These are phyloP conservation scores for Rhynchospora tenuis DNA, from an alignment of 176 grass and related monocot genomes.

Conservation along the genomic window DNA sequence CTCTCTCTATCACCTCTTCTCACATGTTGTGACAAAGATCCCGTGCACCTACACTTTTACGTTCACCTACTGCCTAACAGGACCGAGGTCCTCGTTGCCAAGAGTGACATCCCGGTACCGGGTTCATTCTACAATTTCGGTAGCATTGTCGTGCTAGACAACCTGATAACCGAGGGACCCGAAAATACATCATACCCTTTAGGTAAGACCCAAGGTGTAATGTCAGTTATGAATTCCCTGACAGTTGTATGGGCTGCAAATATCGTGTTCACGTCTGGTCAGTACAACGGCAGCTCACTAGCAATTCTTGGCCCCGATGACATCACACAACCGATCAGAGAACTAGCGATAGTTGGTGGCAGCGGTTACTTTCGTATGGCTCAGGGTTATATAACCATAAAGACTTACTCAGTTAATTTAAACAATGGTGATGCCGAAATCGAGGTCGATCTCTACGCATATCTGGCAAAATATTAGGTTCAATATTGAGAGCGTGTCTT, in stretches of 20 bases:
- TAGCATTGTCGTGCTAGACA: not conserved
- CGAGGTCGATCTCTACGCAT: not conserved
- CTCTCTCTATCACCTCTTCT: not conserved
- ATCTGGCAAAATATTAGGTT: not conserved
- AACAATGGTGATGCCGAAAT: not conserved
- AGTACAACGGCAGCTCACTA: slow-evolving; percentile 12
- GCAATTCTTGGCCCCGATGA: not conserved
- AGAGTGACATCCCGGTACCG: not conserved
- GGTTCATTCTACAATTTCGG: not conserved
- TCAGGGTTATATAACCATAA: not conserved
- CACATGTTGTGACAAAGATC: too few relatives aligned
- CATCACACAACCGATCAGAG: not conserved
- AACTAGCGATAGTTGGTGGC: slow-evolving; percentile 9
- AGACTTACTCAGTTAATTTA: slow-evolving; percentile 1
- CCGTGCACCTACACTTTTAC: slow-evolving; percentile 15
- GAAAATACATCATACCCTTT: not conserved
- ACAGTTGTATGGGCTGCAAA: not conserved
- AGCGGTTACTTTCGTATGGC: slow-evolving; percentile 10
- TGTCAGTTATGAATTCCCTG: not conserved
- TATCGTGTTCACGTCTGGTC: not conserved
- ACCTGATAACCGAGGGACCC: not conserved
- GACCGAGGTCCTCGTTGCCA: not conserved
- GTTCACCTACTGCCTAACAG: not conserved
- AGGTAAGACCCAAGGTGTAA: not conserved
- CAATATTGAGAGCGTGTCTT: too few relatives aligned